Percentiles rank a stretch among this genome's conserved stretches.
These are phyloP conservation scores for Usnea hakonensis DNA, from an alignment of 495 filamentous ascomycete genomes.

Conservation along the genomic window DNA sequence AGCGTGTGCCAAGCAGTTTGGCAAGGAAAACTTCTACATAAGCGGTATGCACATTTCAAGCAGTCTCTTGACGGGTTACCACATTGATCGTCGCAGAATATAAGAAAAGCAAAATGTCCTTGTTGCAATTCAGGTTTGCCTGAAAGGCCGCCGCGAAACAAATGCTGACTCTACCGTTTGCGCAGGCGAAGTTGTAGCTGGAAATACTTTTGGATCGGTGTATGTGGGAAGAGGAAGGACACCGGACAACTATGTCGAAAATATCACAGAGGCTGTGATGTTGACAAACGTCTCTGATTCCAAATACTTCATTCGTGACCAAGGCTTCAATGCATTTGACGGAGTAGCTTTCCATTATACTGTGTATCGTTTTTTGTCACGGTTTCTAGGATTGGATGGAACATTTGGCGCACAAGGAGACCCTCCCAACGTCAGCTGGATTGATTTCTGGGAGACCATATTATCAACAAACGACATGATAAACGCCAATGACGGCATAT, in stretches of 20 bases:
- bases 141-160: no score
- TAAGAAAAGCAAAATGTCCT: no score
- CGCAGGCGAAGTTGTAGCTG: slow-evolving; percentile 56
- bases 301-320: slow-evolving; percentile 49
- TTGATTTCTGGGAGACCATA: slow-evolving; percentile 38
- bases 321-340: slow-evolving; percentile 52
- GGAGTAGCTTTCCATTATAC: slow-evolving; percentile 67
- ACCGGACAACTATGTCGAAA: slow-evolving; percentile 42
- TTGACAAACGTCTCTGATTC: slow-evolving; percentile 38
- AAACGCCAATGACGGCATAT: slow-evolving; percentile 43
- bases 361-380: slow-evolving; percentile 56
- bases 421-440: slow-evolving; percentile 36
- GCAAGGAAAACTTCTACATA: slow-evolving; percentile 60
- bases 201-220: slow-evolving; percentile 56
- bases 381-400: slow-evolving; percentile 54
- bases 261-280: slow-evolving; percentile 40
- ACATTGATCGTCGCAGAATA: no score
- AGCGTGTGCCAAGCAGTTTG: slow-evolving; percentile 46
- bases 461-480: slow-evolving; percentile 39
- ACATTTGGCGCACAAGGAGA: slow-evolving; percentile 35
- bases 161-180: no score
- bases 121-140: no score
- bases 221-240: slow-evolving; percentile 60
- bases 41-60: no score
- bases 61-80: no score